Conservation (phyloP, 495 filamentous ascomycete genomes). For the Penicillium ochrochloron region DNA sequence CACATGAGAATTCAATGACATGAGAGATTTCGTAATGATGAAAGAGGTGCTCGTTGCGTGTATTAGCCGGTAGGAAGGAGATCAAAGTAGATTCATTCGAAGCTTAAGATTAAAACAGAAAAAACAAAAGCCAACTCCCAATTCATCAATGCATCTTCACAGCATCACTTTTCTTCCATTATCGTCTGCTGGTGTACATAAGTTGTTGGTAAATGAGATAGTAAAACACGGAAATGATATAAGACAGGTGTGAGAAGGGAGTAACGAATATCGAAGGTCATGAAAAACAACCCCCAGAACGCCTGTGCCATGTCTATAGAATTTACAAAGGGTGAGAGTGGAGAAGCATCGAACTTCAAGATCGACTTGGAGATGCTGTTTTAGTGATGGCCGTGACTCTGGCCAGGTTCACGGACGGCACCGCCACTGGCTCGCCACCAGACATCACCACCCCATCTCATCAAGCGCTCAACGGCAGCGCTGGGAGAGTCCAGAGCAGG, state of each 20-base stretch:
- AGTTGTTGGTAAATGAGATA: not conserved
- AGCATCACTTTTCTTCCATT: slow-evolving; percentile 17
- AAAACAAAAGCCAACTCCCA: not conserved
- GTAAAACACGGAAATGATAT: slow-evolving; percentile 15
- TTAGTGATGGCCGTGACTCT: slow-evolving; percentile 24
- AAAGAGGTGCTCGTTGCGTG: not conserved
- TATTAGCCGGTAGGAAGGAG: not conserved
- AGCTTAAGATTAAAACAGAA: not conserved
- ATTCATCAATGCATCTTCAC: slow-evolving; percentile 11
- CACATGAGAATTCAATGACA: slow-evolving; percentile 2
- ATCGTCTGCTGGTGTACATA: slow-evolving; percentile 8
- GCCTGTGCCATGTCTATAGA: slow-evolving; percentile 36
- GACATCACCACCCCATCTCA: slow-evolving; percentile 90
- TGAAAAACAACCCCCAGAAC: slow-evolving; percentile 25
- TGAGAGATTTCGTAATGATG: not conserved
- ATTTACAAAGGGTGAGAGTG: slow-evolving; percentile 38
- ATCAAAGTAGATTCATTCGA: slow-evolving; percentile 1
- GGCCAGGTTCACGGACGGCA: slow-evolving; percentile 49
- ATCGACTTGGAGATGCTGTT: not conserved
- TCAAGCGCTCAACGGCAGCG: slow-evolving; percentile 77
- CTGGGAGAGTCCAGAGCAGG: slow-evolving; percentile 86
- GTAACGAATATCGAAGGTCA: slow-evolving; percentile 16
- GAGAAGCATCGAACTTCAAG: slow-evolving; percentile 26
- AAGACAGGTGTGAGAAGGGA: slow-evolving; percentile 23
- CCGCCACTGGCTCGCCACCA: slow-evolving; percentile 90